Evolutionary conservation across 805 yeast species (phyloP).

Genomic region (Starmerella riodocensis): DNA sequence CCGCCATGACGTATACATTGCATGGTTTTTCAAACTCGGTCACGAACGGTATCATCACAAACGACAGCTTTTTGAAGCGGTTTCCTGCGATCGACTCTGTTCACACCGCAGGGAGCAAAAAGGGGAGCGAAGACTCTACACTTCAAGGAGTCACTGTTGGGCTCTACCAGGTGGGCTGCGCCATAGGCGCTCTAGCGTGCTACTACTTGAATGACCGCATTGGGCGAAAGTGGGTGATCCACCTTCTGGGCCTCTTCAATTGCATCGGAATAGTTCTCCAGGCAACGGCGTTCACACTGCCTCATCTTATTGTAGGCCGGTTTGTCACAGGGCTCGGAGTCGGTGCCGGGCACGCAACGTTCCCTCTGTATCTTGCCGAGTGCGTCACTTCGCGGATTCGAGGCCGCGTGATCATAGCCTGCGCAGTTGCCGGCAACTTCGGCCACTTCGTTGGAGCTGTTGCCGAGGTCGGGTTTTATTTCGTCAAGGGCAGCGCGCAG

Average conservation of each 20-base stretch:
- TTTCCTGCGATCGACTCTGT: constrained; percentile 22
- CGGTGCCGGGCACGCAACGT: constrained; percentile 58
- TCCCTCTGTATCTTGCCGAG: constrained; percentile 67
- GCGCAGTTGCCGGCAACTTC: constrained; percentile 51
- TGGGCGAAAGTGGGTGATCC: constrained; percentile 45
- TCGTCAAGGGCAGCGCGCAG: constrained; percentile 38
- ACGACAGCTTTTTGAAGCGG: constrained; percentile 16
- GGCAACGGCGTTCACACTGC: constrained; percentile 39
- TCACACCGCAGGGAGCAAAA: constrained; percentile 9
- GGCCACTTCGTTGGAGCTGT: constrained; percentile 63
- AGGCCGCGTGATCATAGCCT: constrained; percentile 48
- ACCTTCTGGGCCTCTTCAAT: constrained; percentile 34
- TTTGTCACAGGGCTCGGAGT: constrained; percentile 55
- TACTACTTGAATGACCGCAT: constrained; percentile 41
- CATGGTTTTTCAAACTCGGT: constrained; percentile 63
- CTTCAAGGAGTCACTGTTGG: constrained; percentile 27
- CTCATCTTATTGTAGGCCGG: constrained; percentile 60
- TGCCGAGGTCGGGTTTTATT: constrained; percentile 54
- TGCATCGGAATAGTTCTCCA: constrained; percentile 50
- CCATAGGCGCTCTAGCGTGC: constrained; percentile 49
- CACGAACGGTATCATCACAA: constrained; percentile 32
- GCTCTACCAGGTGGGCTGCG: constrained; percentile 54
- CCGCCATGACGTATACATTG: constrained; percentile 19
- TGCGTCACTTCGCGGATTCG: constrained; percentile 46
- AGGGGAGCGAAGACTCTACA: constrained; percentile 13